Evolutionary conservation across 192 early-diverging fungal genomes (phyloP).

Genomic region (Coemansia sp.): DNA sequence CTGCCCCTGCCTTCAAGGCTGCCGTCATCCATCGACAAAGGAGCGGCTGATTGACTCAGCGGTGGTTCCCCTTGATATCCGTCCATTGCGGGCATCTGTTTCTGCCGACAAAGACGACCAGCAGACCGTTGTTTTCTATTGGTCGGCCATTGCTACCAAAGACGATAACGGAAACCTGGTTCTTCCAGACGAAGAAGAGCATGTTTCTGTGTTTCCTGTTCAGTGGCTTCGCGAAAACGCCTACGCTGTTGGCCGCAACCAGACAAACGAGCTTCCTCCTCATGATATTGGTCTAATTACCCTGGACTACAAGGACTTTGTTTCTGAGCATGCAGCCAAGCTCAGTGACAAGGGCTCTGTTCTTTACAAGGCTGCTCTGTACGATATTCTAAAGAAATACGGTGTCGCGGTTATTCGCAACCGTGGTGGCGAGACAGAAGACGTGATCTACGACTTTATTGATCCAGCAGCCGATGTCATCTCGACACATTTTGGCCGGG

Average conservation of each 20-base stretch:
- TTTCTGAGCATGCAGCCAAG: conserved; percentile 7
- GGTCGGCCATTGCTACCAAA: conserved; percentile 48
- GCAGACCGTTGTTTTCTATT: conserved; percentile 33
- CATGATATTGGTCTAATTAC: conserved; percentile 39
- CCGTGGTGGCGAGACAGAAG: conserved; percentile 47
- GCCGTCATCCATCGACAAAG: conserved; percentile 41
- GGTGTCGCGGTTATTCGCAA: conserved; percentile 53
- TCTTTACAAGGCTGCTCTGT: conserved; percentile 31
- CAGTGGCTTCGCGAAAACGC: conserved; percentile 49
- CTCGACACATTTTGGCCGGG: conserved; percentile 53
- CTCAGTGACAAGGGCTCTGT: conserved; percentile 13
- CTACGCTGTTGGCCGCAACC: conserved; percentile 31
- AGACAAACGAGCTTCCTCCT: conserved; percentile 38
- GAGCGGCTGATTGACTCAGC: conserved; percentile 53
- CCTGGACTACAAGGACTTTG: conserved; percentile 35
- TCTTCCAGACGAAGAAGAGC: conserved; percentile 31
- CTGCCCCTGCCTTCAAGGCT: conserved; percentile 54
- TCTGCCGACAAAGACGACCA: conserved; percentile 6
- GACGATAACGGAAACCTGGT: conserved; percentile 33
- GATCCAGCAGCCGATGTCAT: conserved; percentile 43
- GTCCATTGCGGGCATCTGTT: conserved; percentile 31
- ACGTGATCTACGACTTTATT: conserved; percentile 57
- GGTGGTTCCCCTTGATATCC: conserved; percentile 46
- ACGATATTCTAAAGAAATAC: conserved; percentile 34
- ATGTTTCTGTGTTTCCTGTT: conserved; percentile 29